phyloP scores from a whole-genome alignment of 2,329 filamentous ascomycete species.

The Diaporthe velutina region DNA sequence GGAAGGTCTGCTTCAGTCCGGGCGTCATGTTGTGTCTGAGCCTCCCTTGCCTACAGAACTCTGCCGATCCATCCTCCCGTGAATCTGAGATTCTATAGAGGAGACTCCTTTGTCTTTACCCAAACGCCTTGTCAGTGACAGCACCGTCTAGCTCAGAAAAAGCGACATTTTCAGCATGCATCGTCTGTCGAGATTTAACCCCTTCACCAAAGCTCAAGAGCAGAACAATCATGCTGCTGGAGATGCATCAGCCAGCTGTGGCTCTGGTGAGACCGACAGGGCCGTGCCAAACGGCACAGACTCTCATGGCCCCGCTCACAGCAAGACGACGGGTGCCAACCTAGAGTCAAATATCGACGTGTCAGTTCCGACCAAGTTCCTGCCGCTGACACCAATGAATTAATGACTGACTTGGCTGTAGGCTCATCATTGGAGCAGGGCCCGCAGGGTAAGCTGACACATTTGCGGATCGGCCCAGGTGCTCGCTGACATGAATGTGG shows the following conservation, averaged over 20 bases:
- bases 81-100: neutral
- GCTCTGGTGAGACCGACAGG: neutral
- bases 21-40: neutral
- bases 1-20: neutral
- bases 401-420: neutral
- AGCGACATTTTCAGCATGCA: neutral
- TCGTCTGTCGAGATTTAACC: neutral
- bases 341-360: conserved; percentile 25
- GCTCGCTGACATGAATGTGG: neutral
- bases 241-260: neutral
- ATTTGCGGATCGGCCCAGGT: conserved; percentile 13
- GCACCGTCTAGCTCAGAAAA: neutral
- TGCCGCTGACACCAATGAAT: neutral
- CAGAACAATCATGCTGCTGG: neutral
- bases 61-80: neutral
- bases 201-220: neutral
- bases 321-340: neutral
- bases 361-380: conserved; percentile 10
- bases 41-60: neutral
- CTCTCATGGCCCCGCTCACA: neutral
- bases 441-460: conserved; percentile 46
- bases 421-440: conserved; percentile 47
- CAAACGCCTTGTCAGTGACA: neutral
- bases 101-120: neutral
- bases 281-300: neutral